Base-by-base conservation (phyloP, 2,329 filamentous ascomycete species). In the Ploettnerulaceae sp. region DNA sequence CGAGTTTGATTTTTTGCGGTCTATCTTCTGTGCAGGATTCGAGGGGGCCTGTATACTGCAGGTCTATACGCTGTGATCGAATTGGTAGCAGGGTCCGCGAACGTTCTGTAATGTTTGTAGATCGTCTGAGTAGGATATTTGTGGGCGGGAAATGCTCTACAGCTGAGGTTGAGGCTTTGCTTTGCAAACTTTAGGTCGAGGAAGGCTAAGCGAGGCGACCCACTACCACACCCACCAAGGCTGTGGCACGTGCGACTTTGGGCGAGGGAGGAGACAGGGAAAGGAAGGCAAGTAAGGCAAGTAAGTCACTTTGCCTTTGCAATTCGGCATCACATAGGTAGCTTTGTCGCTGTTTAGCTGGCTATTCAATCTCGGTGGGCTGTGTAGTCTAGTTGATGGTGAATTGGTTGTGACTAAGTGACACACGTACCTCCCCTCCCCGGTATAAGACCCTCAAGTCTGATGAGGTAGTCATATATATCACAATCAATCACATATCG, bases 21-120 rank as follows among this genome's bases (percentile, higher is more conserved):
- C 31, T 52, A 36, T 34, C 20, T 42, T 48, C 6, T 20, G 18
- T 26, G 14, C 21, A 20, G 21, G 24, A 20, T 20, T 36, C 31
- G 40, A 45, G 37, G 46, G 40, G 37, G 15, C 40, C 44, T 34
- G 32, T 36, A 28, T 15, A 11, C 44, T 45, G 51, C 42, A 45
- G 41, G 9, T 12, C 42, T 49, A 33, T 46, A 47, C 47, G 49
- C 47, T 49, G 46, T 33, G 28, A 45, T 53, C 14, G 47, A 54
- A 52, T 56, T 56, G 51, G 31, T 28, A 17, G 31, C 31, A 28
- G 29, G 28, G 7, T 21, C 14, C 31, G 14, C 24, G 31, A 15
- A 25, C 14, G 29, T 20, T 32, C 20, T 14, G 29, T 43, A 34
- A n/a, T 21, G 29, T 17, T 26, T 32, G n/a, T 31, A 41, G 44